Evolutionary conservation across 1,139 yeast genomes (phyloP), one percentile per base, ranked within the genome.

Genomic region (Kurtzmaniella quercitrusa): DNA sequence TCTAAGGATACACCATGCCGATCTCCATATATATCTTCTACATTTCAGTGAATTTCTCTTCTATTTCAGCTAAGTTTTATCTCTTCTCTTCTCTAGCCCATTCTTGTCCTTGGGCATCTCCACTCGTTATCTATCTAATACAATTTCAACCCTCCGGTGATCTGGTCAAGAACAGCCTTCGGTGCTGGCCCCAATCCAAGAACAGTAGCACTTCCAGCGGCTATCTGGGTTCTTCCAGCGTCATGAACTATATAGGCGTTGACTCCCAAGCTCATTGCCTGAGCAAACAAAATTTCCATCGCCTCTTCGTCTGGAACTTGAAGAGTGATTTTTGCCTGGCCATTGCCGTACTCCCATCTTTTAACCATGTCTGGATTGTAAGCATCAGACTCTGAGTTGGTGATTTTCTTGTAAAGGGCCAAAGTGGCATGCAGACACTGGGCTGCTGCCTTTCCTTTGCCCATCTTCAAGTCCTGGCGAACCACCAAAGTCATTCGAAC

Each of bases 361-460:
- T 67, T 63, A 8, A 83, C 71, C 76, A 85, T 65, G 18, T 68
- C 68, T 6, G 81, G 77, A 52, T 84, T 83, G 55, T 68, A 82
- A 2, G 87, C 81, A 4, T 69, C 73, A 8, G 73, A 65, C 8
- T 75, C 66, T 6, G 79, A 74, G 34, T 76, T 70, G 21, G 77
- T 68, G 60, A 89, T 85, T 49, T 82, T 72, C 57, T 85, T 83
- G 64, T 87, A 93, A 52, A 94, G 80, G 0, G 95, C 93, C 40
- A 93, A 73, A 0, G 98, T 94, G n/a, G 98, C 98, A 67, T 93
- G 99, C 42, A 90, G 85, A 62, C 98, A 91, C 62, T 93, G 99
- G 1, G 98, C 98, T 1, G 98, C 98, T 1, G 88, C 86, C 61
- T 94, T 94, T 31, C 98, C 98, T 64, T 89, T 90, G 39, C 87